Base-by-base conservation (phyloP, 2,329 filamentous ascomycete species). In the Pleoardoris graminearum region DNA sequence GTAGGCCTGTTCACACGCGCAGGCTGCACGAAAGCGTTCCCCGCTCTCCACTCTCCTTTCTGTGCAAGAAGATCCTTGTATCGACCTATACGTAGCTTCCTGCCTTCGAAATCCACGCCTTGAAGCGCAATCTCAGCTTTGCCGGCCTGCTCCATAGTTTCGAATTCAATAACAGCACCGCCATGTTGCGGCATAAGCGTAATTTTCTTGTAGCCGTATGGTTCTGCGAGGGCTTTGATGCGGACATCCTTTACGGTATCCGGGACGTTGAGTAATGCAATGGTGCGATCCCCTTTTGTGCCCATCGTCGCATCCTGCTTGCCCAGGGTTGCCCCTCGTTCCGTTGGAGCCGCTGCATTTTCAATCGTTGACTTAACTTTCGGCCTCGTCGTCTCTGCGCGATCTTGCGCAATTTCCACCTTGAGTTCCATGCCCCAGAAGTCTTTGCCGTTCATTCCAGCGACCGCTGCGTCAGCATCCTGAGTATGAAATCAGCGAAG, bases 191-290 rank as follows among this genome's bases (percentile, higher is more conserved):
- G 90, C 39, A 91, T 86, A 10, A 97, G 80, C 11, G 88, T 80
- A 3, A 97, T 80, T 71, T 92, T 93, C 58, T 86, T 80, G 21
- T 97, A 80, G 0, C 91, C 91, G 38, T 86, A 81, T 1, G 85
- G 81, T 61, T 91, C 87, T 7, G 89, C 85, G 2, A 95, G 77
- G 0, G 85, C 81, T 38, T 84, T 84, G 49, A 99, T 84, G 25
- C 92, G 90, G 1, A 89, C 85, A 65, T 96, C 90, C 59, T 95
- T 97, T 65, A 97, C 85, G 0, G 92, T 97, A 67, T 97, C 94
- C 0, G 94, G 91, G 1, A 99, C 79, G 57, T 92, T 88, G 75
- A 97, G 84, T 23, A 99, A 78, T 8, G 87, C 88, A 44, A 97
- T 81, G 0, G 90, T 94, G 47, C 91, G 86, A 44, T 86, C 83